These are phyloP conservation scores for Lolium multiflorum DNA, from an alignment of 176 grass and related monocot genomes.

Conservation along the genomic window DNA sequence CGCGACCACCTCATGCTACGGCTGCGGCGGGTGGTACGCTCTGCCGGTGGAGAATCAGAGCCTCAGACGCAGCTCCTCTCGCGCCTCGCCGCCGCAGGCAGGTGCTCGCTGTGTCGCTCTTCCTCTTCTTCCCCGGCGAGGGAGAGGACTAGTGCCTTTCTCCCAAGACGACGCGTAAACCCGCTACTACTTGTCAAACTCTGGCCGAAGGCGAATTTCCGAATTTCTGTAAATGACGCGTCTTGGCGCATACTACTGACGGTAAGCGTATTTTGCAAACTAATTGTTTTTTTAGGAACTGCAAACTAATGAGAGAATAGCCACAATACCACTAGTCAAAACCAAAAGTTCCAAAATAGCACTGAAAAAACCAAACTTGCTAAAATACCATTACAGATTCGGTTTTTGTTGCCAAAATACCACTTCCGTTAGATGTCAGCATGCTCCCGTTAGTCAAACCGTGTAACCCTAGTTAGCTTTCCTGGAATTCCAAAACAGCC, in stretches of 20 bases:
- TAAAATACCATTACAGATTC: too few relatives aligned
- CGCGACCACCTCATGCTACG: constrained; percentile 54
- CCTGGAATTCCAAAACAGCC: too few relatives aligned
- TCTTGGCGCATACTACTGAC: background rate
- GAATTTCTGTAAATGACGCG: background rate
- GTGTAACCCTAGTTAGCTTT: too few relatives aligned
- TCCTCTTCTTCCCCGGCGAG: constrained; percentile 11
- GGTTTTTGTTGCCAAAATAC: too few relatives aligned
- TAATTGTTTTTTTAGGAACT: background rate
- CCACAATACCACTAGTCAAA: too few relatives aligned
- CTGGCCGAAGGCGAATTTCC: background rate
- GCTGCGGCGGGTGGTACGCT: background rate
- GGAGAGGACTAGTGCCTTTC: background rate
- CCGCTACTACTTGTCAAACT: background rate
- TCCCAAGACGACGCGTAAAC: constrained; percentile 25
- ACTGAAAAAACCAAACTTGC: too few relatives aligned
- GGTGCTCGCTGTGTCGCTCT: background rate
- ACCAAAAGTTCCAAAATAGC: too few relatives aligned
- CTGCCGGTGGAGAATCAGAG: background rate
- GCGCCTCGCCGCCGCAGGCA: constrained; percentile 1
- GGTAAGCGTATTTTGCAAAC: background rate
- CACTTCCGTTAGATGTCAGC: too few relatives aligned
- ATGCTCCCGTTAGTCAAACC: too few relatives aligned
- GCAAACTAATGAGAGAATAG: too few relatives aligned
- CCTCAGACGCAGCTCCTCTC: background rate